Evolutionary conservation across 306 rosid species (phyloP).

Genomic region (Prunus campanulata): DNA sequence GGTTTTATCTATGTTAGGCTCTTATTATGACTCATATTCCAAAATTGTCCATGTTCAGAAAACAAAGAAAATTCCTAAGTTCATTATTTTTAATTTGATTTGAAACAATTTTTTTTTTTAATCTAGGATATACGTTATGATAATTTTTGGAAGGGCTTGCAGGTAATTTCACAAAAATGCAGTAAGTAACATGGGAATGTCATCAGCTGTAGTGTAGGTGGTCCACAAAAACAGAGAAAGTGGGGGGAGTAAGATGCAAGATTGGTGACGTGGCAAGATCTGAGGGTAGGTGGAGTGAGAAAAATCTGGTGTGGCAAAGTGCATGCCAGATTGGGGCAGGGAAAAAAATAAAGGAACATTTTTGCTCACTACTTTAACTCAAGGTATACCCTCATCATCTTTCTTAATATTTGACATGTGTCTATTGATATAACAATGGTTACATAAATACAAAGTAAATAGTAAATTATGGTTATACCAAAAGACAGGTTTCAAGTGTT

Average conservation of each 20-base stretch:
- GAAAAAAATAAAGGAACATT: not conserved
- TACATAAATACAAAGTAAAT: too few relatives aligned
- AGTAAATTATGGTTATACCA: too few relatives aligned
- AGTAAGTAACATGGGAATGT: constrained; percentile 14
- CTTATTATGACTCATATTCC: not conserved
- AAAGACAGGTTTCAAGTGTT: too few relatives aligned
- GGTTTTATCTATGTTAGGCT: constrained; percentile 2
- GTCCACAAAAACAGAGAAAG: constrained; percentile 1
- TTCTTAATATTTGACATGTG: too few relatives aligned
- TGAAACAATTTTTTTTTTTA: too few relatives aligned
- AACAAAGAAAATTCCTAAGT: too few relatives aligned
- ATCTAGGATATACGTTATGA: too few relatives aligned
- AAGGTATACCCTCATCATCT: too few relatives aligned
- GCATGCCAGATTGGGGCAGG: not conserved
- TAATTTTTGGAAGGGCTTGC: too few relatives aligned
- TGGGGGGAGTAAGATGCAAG: not conserved
- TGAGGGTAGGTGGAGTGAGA: not conserved
- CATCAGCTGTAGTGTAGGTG: not conserved
- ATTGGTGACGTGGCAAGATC: constrained; percentile 18
- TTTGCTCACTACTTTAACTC: too few relatives aligned
- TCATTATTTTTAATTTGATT: too few relatives aligned
- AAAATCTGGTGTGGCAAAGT: not conserved
- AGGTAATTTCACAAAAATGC: not conserved
- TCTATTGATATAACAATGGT: too few relatives aligned
- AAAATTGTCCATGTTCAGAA: not conserved